Base-by-base conservation (phyloP, 164 flowering plant genomes). In the Kalanchoe fedtschenkoi region DNA sequence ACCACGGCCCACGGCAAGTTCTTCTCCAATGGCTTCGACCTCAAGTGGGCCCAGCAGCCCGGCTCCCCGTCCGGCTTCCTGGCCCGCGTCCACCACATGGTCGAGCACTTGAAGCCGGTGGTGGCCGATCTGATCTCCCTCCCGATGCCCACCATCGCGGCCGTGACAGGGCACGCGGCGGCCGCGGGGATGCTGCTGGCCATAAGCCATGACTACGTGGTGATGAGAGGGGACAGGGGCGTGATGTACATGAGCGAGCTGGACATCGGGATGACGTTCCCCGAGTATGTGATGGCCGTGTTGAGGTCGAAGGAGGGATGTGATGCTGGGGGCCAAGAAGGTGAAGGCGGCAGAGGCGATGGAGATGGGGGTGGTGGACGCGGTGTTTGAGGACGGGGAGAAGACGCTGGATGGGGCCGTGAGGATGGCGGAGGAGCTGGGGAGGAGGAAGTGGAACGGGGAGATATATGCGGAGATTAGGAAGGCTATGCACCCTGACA, bases 101-200 rank as follows among this genome's bases (percentile, higher is more conserved):
- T 58, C 68, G 54, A 68, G 42, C 34, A 65, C 8, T 63, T 79
- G 55, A 51, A 66, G 4, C 64, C 76, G 0, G 37, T 88, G 19
- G 42, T 85, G 13, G 55, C 77, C 19, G 87, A 80, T 16, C 72
- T 91, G 28, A 30, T 87, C 58, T 78, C 84, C 1, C 80, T 91
- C 33, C 96, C 96, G 0, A 73, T 91, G 75, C 98, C 95, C 6
- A 91, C 96, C 17, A 74, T 91, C 57, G 95, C 95, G 3, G 96
- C 96, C 55, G 78, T 89, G 61, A 62, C 81, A 9, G 97, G 98
- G 58, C 96, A 91, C 73, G 91, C 95, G 24, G 77, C 88, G 4
- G 96, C 92, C 7, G 91, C 81, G n/a, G 98, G 96, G 0, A 68
- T 80, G 65, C 26, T 79, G 8, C 68, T 89, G 1, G 98, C 89